Evolutionary conservation across 805 yeast species (phyloP).

Genomic region (Candida suzukii): DNA sequence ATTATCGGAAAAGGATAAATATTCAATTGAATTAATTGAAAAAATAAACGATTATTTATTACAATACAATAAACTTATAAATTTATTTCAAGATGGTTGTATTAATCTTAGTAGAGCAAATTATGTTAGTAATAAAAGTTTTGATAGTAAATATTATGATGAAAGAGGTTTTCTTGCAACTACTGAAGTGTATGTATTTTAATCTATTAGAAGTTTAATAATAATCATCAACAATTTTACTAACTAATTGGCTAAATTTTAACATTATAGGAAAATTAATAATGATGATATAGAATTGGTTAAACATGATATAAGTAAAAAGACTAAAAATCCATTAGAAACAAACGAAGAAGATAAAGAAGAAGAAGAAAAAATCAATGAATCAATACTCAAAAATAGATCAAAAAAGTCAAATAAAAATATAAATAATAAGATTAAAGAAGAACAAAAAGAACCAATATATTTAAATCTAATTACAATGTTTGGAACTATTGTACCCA

Average conservation of each 20-base stretch:
- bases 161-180: conserved; percentile 11
- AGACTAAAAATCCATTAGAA: not conserved
- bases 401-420: not conserved
- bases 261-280: not conserved
- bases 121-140: conserved; percentile 20
- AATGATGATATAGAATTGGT: not conserved
- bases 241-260: not conserved
- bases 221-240: not conserved
- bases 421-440: not conserved
- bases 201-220: too few relatives aligned
- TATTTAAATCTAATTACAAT: not conserved
- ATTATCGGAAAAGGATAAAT: not conserved
- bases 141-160: conserved; percentile 13
- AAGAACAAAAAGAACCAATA: not conserved
- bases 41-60: conserved; percentile 28
- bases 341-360: not conserved
- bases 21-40: conserved; percentile 19
- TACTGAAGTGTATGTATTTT: conserved; percentile 6
- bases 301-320: not conserved
- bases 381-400: not conserved
- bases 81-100: conserved; percentile 28
- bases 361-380: not conserved
- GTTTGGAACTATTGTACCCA: not conserved
- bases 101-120: conserved; percentile 37
- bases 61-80: conserved; percentile 13